Percentiles rank a stretch among this genome's conserved stretches.
Evolutionary conservation across 768 basidiomycete species (phyloP).

Genomic region (Basidioascus undulatus): DNA sequence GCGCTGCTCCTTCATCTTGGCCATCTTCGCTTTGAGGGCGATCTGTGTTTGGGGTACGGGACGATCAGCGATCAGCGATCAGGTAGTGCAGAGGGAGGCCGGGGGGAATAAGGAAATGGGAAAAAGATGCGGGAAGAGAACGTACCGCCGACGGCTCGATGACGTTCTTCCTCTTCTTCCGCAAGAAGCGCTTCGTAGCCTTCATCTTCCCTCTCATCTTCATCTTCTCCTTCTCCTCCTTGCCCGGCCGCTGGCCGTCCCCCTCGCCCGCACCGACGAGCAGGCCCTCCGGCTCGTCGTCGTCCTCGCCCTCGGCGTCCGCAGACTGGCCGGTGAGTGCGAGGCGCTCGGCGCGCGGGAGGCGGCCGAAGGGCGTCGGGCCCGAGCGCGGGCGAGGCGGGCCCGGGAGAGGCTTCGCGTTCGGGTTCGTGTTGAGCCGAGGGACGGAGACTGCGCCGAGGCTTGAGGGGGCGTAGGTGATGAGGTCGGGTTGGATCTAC

Average conservation of each 20-base stretch:
- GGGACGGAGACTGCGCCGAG: conserved; percentile 6
- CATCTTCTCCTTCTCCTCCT: conserved; percentile 30
- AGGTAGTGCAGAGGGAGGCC: not conserved
- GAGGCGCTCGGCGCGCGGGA: conserved; percentile 26
- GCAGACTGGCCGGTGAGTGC: conserved; percentile 30
- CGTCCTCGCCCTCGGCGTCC: conserved; percentile 15
- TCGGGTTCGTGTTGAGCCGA: conserved; percentile 1
- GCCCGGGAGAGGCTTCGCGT: too few species aligned
- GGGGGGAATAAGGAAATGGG: not conserved
- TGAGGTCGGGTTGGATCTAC: conserved; percentile 78
- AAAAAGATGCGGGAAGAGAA: not conserved
- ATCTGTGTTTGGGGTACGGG: conserved; percentile 9
- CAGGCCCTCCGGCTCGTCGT: conserved; percentile 19
- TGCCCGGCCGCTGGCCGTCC: too few species aligned
- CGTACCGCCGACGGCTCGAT: conserved; percentile 43
- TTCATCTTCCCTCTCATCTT: conserved; percentile 61
- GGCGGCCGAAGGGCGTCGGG: conserved; percentile 47
- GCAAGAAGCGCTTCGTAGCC: conserved; percentile 43
- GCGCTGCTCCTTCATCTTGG: conserved; percentile 31
- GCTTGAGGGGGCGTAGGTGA: conserved; percentile 30
- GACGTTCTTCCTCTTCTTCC: conserved; percentile 86
- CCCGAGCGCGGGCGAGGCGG: conserved; percentile 23
- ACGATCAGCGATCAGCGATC: not conserved
- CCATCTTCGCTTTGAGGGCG: conserved; percentile 40
- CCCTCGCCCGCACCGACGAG: conserved; percentile 4